These are phyloP conservation scores for Populus trichocarpa DNA, from an alignment of 441 rosid species.

Conservation along the genomic window DNA sequence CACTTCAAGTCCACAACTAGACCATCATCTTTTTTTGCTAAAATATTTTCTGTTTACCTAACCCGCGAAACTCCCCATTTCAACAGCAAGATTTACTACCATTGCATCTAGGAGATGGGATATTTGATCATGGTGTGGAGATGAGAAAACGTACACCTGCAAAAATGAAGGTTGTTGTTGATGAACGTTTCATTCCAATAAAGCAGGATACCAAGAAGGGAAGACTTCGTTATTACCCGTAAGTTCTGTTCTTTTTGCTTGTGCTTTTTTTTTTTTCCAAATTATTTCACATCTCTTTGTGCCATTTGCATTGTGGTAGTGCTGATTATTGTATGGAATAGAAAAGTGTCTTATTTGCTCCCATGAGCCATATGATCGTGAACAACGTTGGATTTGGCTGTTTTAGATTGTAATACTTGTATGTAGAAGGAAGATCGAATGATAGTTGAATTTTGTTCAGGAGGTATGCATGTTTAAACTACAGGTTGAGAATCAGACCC, in stretches of 20 bases:
- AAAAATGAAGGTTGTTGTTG: conserved; percentile 95
- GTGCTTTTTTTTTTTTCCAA: not conserved
- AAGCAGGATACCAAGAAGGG: conserved; percentile 97
- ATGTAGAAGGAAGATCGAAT: not conserved
- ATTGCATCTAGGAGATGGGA: conserved; percentile 75
- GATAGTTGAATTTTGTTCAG: too few species aligned
- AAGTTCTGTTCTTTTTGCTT: conserved; percentile 22
- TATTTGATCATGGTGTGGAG: conserved; percentile 76
- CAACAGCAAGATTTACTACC: conserved; percentile 26
- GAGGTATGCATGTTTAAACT: too few species aligned
- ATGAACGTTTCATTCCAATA: conserved; percentile 84
- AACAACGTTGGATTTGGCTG: too few species aligned
- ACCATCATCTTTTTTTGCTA: not conserved
- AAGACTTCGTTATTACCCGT: conserved; percentile 84
- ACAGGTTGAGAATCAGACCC: too few species aligned
- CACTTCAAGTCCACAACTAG: not conserved
- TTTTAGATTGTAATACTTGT: not conserved
- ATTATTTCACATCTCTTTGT: not conserved
- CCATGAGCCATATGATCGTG: not conserved
- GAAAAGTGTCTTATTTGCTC: not conserved
- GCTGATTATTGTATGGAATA: not conserved
- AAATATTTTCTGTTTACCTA: not conserved
- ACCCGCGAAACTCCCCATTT: not conserved
- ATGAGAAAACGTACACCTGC: conserved; percentile 89
- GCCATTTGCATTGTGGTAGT: not conserved